Evolutionary conservation across 2,329 filamentous ascomycete species (phyloP).

Genomic region (Periconia sp.): DNA sequence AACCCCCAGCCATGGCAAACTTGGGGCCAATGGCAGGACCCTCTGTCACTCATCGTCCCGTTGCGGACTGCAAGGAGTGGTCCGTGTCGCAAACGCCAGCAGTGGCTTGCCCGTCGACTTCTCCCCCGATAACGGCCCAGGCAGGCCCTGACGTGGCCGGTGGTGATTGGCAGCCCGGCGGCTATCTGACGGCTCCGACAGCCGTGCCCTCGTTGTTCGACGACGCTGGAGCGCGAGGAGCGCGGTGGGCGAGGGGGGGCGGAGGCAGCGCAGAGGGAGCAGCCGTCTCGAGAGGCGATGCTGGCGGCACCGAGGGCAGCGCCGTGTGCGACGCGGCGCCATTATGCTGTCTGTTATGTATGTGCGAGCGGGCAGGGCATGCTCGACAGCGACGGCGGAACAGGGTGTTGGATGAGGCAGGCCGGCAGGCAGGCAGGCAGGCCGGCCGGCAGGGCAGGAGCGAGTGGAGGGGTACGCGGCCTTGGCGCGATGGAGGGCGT

Average conservation of each 20-base stretch:
- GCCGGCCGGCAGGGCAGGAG: slow-evolving; percentile 8
- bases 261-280: slow-evolving; percentile 7
- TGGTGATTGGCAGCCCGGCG: slow-evolving; percentile 39
- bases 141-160: slow-evolving; percentile 43
- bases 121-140: slow-evolving; percentile 48
- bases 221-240: not conserved
- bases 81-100: slow-evolving; percentile 31
- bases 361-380: no score
- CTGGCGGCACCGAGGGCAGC: no score
- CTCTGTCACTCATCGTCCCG: slow-evolving; percentile 28
- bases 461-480: slow-evolving; percentile 21
- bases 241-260: slow-evolving; percentile 1
- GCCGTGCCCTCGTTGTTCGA: slow-evolving; percentile 11
- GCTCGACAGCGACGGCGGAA: no score
- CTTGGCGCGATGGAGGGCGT: slow-evolving; percentile 21
- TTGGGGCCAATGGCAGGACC: slow-evolving; percentile 30
- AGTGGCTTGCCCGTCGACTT: slow-evolving; percentile 41
- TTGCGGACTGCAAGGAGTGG: slow-evolving; percentile 42
- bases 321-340: slow-evolving; percentile 30
- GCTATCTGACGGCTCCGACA: slow-evolving; percentile 36
- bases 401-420: no score
- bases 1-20: slow-evolving; percentile 20
- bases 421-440: no score
- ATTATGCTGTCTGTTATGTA: slow-evolving; percentile 20
- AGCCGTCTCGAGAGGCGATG: slow-evolving; percentile 7